Base-by-base conservation (phyloP, 2,329 filamentous ascomycete genomes). In the Cercospora sesami region DNA sequence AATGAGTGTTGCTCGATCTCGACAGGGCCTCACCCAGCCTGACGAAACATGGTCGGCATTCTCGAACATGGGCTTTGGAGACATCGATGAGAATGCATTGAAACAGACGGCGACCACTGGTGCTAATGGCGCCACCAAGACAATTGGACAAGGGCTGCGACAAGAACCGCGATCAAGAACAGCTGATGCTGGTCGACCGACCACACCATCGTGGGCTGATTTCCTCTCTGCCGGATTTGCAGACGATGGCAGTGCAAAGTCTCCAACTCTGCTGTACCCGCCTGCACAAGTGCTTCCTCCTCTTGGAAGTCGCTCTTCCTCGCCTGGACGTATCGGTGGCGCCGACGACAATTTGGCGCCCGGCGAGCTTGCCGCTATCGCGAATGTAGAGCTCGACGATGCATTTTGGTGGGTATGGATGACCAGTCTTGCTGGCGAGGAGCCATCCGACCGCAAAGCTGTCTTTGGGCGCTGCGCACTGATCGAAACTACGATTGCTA, bases 381-480 rank as follows among this genome's bases (percentile, higher is more conserved):
- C 87, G 26, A 86, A 86, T 42, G 87, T 98, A 66, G 90, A 95
- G 70, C 84, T 99, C 5, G 95, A 99, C 74, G 94, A 98, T 78
- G 91, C 93, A 1, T 99, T 99, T 79, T 99, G 95, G 95, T 98
- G 95, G 94, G 95, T 98, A 4, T 99, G 95, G 95, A 98, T 99
- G 86, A 96, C 89, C 74, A 98, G 94, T 84, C 83, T 99, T 75
- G 93, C 94, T 1, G 91, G 89, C 0, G 95, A 99, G 76, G 95
- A 99, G 81, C 91, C 94, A 0, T 81, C 89, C 0, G 86, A 90
- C 58, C 89, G 95, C 69, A 99, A 99, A 78, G 90, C 94, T 5
- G 93, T 94, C 0, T 99, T 99, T 78, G 95, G 95, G 42, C 87
- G 95, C 71, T 99, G 95, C 76, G 93, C 95, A 21, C 86, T 99